Base-by-base conservation (phyloP, 2,329 filamentous ascomycete genomes). In the Harringtonia lauricola region DNA sequence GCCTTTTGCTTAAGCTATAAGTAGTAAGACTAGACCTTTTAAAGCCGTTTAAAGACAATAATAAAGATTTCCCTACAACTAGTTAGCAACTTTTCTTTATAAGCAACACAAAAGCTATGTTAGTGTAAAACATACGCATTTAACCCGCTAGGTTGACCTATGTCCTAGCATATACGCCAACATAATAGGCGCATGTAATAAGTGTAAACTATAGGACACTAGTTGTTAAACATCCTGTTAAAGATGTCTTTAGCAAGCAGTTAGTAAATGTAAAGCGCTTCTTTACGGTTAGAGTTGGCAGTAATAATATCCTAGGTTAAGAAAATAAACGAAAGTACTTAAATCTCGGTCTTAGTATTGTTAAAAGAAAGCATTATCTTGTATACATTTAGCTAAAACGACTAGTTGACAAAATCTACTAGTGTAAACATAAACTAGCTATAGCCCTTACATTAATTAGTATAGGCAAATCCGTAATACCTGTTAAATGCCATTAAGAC, bases 201-300 rank as follows among this genome's bases (percentile, higher is more conserved):
- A 13, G 87, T 83, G 48, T 89, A 76, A 19, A 95, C 86, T 88
- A 95, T 94, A 0, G 89, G 87, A 56, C 86, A 94, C 88, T 89
- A 95, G 56, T 95, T 87, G 56, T 84, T 90, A 64, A 95, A 95
- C 48, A 87, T 79, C 47, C 76, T 78, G 56, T 85, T 79, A 58
- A 95, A 95, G 3, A 83, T 74, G 24, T 80, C 71, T 43, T 84
- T 80, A 8, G 80, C 73, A 13, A 95, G 66, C 31, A 95, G 64
- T 68, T 90, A 89, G 19, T 79, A 76, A 22, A 83, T 55, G 57
- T 86, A 94, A n/a, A 94, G 58, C 15, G 71, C 66, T 44, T 74
- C 68, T 60, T 90, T 94, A 40, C 84, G 74, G 42, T 68, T 64
- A 3, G 80, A 72, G 44, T 85, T 74, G 30, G 72, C 70, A 13